Evolutionary conservation across 441 rosid genomes (phyloP).

Genomic region (Gossypium schwendimanii): DNA sequence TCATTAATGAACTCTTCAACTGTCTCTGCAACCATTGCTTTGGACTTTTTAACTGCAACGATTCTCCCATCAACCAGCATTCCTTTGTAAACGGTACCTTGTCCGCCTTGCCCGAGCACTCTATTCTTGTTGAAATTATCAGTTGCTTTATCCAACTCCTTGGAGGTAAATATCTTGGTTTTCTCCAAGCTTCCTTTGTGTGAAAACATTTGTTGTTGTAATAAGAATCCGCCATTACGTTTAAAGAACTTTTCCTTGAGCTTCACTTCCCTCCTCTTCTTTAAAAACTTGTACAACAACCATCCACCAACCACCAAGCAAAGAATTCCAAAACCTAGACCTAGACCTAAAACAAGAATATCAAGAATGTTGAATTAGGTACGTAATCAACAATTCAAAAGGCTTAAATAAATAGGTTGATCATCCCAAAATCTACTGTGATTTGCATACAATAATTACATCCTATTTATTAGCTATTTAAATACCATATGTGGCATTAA

Average conservation of each 20-base stretch:
- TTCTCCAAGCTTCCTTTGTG: background rate
- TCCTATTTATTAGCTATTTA: no score
- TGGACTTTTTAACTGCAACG: background rate
- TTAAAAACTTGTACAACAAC: background rate
- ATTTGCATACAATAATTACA: no score
- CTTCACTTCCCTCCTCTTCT: background rate
- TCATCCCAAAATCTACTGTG: background rate
- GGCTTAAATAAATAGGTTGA: background rate
- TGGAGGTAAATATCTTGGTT: background rate
- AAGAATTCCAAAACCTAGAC: background rate
- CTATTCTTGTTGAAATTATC: background rate
- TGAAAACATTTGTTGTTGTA: background rate
- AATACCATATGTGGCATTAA: no score
- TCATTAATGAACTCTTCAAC: background rate
- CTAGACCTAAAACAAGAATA: background rate
- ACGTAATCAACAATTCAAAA: background rate
- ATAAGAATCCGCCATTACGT: background rate
- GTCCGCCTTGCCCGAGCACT: background rate
- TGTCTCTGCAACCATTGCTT: background rate
- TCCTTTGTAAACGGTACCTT: background rate
- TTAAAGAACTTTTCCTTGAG: background rate
- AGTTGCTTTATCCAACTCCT: background rate
- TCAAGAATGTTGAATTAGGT: background rate
- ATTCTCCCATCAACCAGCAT: background rate
- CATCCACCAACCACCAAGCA: background rate